Conservation (phyloP, 345 rosid genomes). For the Moricandia arvensis region DNA sequence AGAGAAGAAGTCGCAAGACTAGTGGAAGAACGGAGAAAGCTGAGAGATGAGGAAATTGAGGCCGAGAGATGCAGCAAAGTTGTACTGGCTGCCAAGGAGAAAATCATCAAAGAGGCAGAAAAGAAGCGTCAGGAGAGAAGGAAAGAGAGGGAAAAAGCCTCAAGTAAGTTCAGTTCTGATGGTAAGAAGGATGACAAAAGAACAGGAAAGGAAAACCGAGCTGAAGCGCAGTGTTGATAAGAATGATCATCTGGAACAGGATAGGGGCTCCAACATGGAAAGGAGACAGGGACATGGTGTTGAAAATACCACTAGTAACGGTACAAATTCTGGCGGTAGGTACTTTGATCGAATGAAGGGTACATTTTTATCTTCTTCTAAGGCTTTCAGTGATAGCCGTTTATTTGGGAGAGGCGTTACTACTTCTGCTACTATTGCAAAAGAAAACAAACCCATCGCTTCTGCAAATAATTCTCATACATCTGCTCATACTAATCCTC, state of each 20-base stretch:
- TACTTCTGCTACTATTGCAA: conserved; percentile 43
- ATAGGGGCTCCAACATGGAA: conserved; percentile 45
- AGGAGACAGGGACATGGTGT: conserved; percentile 47
- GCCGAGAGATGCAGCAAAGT: conserved; percentile 61
- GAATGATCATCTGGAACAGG: conserved; percentile 53
- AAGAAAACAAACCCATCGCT: conserved; percentile 55
- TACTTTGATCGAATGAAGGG: conserved; percentile 91
- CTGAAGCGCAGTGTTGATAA: conserved; percentile 57
- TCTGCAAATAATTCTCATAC: conserved; percentile 51
- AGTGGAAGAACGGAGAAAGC: conserved; percentile 85
- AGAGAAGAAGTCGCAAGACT: conserved; percentile 92
- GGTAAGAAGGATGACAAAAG: conserved; percentile 78
- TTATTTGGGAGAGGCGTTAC: conserved; percentile 64
- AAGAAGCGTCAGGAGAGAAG: conserved; percentile 81
- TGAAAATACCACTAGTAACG: conserved; percentile 42
- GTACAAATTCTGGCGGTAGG: conserved; percentile 57
- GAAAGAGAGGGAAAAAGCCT: conserved; percentile 83
- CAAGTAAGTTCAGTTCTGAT: conserved; percentile 92
- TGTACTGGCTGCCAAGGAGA: conserved; percentile 55
- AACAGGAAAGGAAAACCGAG: conserved; percentile 64
- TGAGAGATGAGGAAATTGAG: conserved; percentile 78
- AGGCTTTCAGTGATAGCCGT: conserved; percentile 71
- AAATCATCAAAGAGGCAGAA: conserved; percentile 61
- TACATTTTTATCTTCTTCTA: conserved; percentile 75
- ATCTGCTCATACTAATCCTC: conserved; percentile 51